Evolutionary conservation across 805 yeast species (phyloP).

Genomic region (Metschnikowia borealis): DNA sequence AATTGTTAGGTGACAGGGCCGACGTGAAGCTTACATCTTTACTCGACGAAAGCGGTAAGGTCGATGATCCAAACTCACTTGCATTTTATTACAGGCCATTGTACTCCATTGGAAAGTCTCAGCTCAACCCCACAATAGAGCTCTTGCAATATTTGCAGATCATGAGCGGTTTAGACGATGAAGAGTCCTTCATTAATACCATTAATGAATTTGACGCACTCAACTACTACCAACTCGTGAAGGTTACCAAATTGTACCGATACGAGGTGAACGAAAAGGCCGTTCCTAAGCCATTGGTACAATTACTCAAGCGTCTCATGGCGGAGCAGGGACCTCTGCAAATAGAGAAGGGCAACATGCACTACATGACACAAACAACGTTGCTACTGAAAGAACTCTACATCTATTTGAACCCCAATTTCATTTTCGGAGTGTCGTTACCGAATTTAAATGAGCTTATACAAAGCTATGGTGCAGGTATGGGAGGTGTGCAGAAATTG

Average conservation of each 20-base stretch:
- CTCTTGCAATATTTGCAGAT: conserved; percentile 89
- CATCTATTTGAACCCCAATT: conserved; percentile 50
- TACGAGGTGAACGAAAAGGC: conserved; percentile 80
- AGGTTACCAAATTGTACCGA: conserved; percentile 69
- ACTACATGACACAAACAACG: conserved; percentile 39
- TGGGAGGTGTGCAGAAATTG: conserved; percentile 54
- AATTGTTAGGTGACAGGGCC: conserved; percentile 12
- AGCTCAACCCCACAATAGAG: conserved; percentile 71
- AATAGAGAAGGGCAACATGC: conserved; percentile 23
- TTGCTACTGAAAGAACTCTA: conserved; percentile 38
- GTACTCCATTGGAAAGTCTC: conserved; percentile 59
- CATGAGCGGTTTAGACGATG: conserved; percentile 64
- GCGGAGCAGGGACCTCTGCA: conserved; percentile 38
- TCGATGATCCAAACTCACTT: conserved; percentile 44
- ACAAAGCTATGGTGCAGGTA: conserved; percentile 71
- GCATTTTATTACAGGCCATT: conserved; percentile 62
- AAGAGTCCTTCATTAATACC: conserved; percentile 57
- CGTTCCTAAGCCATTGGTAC: conserved; percentile 41
- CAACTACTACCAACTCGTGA: conserved; percentile 66
- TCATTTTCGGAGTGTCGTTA: conserved; percentile 53
- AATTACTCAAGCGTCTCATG: conserved; percentile 29
- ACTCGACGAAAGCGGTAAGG: conserved; percentile 19
- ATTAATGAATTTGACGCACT: conserved; percentile 51
- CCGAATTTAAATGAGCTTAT: conserved; percentile 76
- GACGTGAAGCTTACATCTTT: conserved; percentile 19